Evolutionary conservation across 2,329 filamentous ascomycete species (phyloP).

Genomic region (Fusarium sp.): DNA sequence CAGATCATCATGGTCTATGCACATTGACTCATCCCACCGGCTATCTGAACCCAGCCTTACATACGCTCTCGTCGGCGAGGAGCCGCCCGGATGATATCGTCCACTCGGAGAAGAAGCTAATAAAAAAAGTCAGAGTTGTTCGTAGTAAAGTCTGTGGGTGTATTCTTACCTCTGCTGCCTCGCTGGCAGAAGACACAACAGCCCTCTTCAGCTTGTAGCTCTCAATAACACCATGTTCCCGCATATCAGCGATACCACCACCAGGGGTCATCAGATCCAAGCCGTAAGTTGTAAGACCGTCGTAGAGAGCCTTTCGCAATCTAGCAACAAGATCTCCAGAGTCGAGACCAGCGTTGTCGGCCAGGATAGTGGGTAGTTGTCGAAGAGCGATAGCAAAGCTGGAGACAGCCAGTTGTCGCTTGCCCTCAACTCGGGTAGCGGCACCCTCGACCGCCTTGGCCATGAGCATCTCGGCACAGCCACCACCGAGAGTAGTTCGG

Average conservation of each 20-base stretch:
- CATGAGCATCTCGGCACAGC: conserved; percentile 99
- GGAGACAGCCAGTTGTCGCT: conserved; percentile 94
- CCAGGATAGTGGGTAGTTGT: conserved; percentile 95
- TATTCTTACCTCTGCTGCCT: conserved; percentile 88
- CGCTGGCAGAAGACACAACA: conserved; percentile 95
- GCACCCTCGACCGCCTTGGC: conserved; percentile 96
- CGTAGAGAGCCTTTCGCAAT: conserved; percentile 93
- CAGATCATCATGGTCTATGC: conserved; percentile 53
- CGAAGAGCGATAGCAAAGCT: conserved; percentile 90
- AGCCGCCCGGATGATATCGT: conserved; percentile 97
- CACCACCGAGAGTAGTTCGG: conserved; percentile 92
- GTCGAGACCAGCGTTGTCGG: conserved; percentile 97
- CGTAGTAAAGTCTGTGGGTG: no score
- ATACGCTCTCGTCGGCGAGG: conserved; percentile 70
- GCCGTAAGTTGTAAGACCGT: conserved; percentile 91
- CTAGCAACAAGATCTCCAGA: conserved; percentile 93
- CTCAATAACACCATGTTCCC: conserved; percentile 93
- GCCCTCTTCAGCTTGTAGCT: conserved; percentile 99
- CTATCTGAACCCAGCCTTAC: conserved; percentile 48
- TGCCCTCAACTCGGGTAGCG: conserved; percentile 93
- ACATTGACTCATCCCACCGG: conserved; percentile 44
- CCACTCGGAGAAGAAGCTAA: conserved; percentile 91
- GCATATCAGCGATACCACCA: conserved; percentile 95
- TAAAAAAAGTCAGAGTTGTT: conserved; percentile 38
- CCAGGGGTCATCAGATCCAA: conserved; percentile 90